These are phyloP conservation scores for Besnoitia besnoiti DNA, from an alignment of 169 alveolate genomes.

Conservation along the genomic window DNA sequence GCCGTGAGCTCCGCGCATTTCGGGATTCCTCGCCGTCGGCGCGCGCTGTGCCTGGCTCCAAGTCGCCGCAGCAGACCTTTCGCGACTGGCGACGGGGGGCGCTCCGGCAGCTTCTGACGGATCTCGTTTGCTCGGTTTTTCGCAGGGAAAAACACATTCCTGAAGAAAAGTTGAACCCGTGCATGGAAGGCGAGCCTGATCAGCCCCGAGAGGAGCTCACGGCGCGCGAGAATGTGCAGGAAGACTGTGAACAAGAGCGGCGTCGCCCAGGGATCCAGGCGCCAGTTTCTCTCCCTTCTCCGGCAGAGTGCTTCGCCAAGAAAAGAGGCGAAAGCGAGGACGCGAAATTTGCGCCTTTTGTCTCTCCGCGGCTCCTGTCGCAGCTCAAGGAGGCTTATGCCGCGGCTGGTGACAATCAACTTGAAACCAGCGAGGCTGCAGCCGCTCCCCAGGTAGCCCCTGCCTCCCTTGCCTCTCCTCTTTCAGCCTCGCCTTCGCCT, in stretches of 20 bases:
- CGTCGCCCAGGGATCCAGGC: too few species aligned
- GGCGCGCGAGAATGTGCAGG: too few species aligned
- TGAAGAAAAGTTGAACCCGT: too few species aligned
- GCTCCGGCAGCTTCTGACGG: constrained; percentile 19
- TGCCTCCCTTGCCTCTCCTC: background rate
- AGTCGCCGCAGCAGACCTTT: constrained; percentile 50
- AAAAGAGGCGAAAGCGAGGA: background rate
- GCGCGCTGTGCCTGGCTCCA: background rate
- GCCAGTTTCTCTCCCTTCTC: too few species aligned
- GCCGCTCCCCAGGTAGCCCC: too few species aligned
- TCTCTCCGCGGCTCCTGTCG: background rate
- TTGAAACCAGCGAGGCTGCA: too few species aligned
- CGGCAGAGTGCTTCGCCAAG: background rate
- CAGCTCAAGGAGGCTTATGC: background rate
- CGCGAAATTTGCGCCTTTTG: background rate
- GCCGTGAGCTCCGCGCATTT: too few species aligned
- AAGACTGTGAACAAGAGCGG: too few species aligned
- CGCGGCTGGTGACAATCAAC: too few species aligned
- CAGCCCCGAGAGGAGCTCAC: too few species aligned
- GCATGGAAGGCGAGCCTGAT: too few species aligned
- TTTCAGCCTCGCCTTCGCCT: background rate
- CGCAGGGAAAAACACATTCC: too few species aligned
- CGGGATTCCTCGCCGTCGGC: background rate
- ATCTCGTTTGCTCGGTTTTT: background rate
- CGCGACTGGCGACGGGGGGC: constrained; percentile 52